Evolutionary conservation across 73 alveolate species (phyloP).

Genomic region (Symbiodinium natans): DNA sequence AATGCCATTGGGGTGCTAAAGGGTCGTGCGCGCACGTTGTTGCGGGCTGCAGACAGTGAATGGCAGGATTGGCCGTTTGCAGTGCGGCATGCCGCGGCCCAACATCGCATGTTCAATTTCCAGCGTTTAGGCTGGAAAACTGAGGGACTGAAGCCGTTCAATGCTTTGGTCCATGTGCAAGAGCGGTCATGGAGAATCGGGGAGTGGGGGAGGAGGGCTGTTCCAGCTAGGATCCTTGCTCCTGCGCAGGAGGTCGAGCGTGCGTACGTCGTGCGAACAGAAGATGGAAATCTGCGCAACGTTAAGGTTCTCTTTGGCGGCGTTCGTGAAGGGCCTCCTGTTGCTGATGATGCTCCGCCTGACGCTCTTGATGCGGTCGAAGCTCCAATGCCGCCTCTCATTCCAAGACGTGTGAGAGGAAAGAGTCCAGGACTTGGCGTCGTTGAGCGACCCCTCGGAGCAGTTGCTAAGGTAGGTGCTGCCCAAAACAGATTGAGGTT

Average conservation of each 20-base stretch:
- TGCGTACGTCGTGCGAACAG: neutral
- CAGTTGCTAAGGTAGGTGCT: neutral
- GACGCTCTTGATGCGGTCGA: neutral
- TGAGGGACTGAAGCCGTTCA: neutral
- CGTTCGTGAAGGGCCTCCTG: neutral
- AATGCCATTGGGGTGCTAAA: neutral
- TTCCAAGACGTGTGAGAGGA: neutral
- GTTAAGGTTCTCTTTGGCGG: neutral
- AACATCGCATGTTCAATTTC: neutral
- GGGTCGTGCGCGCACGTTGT: neutral
- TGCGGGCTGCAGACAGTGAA: neutral
- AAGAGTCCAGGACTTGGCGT: neutral
- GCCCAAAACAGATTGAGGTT: neutral
- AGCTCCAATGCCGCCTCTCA: neutral
- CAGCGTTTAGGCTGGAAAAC: neutral
- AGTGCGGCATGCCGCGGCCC: neutral
- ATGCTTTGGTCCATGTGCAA: neutral
- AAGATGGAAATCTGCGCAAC: neutral
- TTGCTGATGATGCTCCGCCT: neutral
- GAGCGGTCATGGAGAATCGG: neutral
- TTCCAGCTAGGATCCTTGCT: neutral
- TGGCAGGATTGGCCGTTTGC: constrained; percentile 1
- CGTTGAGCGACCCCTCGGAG: too few species aligned
- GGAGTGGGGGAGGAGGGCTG: neutral
- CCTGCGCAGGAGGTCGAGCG: neutral